phyloP scores from a whole-genome alignment of 345 rosid genomes.

The Gossypium sturtianum region DNA sequence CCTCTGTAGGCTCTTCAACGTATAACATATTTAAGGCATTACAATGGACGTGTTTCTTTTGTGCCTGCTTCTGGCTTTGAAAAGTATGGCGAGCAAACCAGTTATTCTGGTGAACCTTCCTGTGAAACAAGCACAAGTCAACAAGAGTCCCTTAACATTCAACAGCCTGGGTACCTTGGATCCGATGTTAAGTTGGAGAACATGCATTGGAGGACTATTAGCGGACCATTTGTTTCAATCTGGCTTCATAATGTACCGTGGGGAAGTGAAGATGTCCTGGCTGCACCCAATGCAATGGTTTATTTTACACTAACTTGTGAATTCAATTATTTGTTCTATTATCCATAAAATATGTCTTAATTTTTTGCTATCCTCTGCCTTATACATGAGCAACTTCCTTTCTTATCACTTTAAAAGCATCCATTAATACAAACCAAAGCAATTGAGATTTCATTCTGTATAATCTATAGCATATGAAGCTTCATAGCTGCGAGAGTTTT shows the following conservation, averaged over 20 bases:
- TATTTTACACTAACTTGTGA: slow-evolving; percentile 3
- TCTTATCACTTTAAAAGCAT: background rate
- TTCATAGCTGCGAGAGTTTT: background rate
- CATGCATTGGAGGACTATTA: slow-evolving; percentile 69
- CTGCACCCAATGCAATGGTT: slow-evolving; percentile 94
- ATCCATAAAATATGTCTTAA: background rate
- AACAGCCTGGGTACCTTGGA: slow-evolving; percentile 47
- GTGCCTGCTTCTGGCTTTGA: slow-evolving; percentile 96
- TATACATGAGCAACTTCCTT: background rate
- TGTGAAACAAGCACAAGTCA: slow-evolving; percentile 15
- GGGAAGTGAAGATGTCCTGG: slow-evolving; percentile 74
- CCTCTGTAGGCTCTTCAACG: slow-evolving; percentile 62
- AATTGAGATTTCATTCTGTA: background rate
- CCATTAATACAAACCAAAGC: background rate
- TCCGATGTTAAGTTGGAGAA: slow-evolving; percentile 44
- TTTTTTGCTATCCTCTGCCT: background rate
- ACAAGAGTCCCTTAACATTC: slow-evolving; percentile 25
- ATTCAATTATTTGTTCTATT: background rate
- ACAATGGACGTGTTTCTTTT: slow-evolving; percentile 64
- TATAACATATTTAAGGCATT: slow-evolving; percentile 55
- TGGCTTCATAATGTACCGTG: slow-evolving; percentile 99
- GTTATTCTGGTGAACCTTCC: slow-evolving; percentile 26
- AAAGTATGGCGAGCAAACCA: slow-evolving; percentile 54
- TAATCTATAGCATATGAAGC: background rate
- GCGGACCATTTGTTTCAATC: slow-evolving; percentile 84